phyloP scores from a whole-genome alignment of 352 stramenopile genomes.

The Blastocystis sp. region DNA sequence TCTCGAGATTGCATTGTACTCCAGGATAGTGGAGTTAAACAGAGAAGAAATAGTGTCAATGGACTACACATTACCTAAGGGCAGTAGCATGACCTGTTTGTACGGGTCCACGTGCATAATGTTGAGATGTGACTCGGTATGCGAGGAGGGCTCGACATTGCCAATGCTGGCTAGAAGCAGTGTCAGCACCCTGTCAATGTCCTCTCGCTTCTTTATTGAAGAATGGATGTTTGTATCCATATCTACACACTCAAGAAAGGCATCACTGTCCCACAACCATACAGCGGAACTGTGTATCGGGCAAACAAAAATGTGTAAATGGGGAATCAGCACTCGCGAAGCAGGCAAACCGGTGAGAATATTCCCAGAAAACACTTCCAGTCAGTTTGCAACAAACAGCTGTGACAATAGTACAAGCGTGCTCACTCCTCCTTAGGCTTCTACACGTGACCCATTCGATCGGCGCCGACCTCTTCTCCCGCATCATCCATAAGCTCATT shows the following conservation, averaged over 20 bases:
- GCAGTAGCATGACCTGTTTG: neutral
- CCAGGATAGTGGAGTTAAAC: neutral
- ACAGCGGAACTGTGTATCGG: too few species aligned
- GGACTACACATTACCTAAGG: neutral
- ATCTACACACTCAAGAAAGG: neutral
- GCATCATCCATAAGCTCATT: constrained; percentile 35
- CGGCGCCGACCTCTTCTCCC: neutral
- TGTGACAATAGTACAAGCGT: neutral
- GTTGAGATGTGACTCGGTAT: neutral
- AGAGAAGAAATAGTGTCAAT: neutral
- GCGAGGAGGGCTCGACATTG: neutral
- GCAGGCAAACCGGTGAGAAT: neutral
- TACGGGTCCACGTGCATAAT: neutral
- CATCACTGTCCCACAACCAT: neutral
- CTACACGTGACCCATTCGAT: neutral
- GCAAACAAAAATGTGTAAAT: too few species aligned
- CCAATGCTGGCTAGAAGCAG: neutral
- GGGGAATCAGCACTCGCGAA: too few species aligned
- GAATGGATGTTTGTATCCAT: constrained; percentile 1
- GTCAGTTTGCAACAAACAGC: neutral
- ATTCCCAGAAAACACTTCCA: neutral
- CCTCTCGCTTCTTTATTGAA: constrained; percentile 37
- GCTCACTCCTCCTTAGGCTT: neutral
- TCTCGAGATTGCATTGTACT: constrained; percentile 8
- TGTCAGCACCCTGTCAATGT: constrained; percentile 4